Base-by-base conservation (phyloP, 805 yeast genomes). In the Wickerhamomyces strasburgensis region DNA sequence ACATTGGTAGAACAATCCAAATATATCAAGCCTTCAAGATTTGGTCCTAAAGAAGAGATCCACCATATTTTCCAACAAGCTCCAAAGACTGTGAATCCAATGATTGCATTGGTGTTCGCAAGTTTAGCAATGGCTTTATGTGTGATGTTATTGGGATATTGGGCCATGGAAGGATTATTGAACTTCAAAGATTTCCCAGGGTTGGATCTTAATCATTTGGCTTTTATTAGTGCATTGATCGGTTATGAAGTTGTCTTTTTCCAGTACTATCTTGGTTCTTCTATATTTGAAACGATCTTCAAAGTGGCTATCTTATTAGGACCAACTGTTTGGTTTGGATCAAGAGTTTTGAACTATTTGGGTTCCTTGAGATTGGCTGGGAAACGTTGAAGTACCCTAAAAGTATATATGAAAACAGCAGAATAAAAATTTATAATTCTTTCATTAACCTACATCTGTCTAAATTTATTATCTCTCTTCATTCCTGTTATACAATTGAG, bases 321-420 rank as follows among this genome's bases (percentile, higher is more conserved):
- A 13, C 59, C 58, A 28, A 28, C 57, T 14, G 27, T 53, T n/a
- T 51, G 55, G 54, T 44, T 51, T 36, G 59, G 59, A 8, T 48
- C 58, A 6, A 48, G 39, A 33, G 54, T 49, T 5, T 42, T 54
- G 32, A 54, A 49, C 43, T 36, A 53, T 31, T 43, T 52, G 25
- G 58, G 54, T 30, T 37, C 41, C 7, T 39, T 51, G 28, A 53
- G 59, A 53, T 32, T 49, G 15, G 54, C 51, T 31, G 57, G 56
- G 29, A 47, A 52, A 36, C 56, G 57, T 46, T 54, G 36, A 33
- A 27, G 13, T 6, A 27, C 21, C 16, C 19, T 11, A 19, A 25
- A 19, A 24, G 13, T 11, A 11, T 8, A 18, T 21, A 23, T 4
- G 17, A 15, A 17, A 14, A 19, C 19, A 16, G 8, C 5, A 6